Conservation (phyloP, 2,329 filamentous ascomycete species). For the Trichoderma oligosporum region DNA sequence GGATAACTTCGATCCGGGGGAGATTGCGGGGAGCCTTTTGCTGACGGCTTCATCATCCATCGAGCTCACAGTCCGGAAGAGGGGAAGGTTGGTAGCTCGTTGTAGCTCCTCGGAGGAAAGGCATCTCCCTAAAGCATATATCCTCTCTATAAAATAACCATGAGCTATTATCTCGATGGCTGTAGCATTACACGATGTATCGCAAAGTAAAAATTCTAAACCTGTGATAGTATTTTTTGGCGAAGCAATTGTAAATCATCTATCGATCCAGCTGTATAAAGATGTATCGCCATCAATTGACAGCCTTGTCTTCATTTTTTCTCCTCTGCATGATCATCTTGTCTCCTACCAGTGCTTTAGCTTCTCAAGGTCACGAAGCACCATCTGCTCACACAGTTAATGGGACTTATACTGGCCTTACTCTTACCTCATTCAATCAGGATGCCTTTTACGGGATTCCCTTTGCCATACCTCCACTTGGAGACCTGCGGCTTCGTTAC, state of each 20-base stretch:
- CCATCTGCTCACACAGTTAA: slow-evolving; percentile 10
- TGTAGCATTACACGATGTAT: neutral
- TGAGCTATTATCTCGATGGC: neutral
- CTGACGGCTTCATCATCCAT: neutral
- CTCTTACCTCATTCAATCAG: neutral
- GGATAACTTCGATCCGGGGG: too few relatives aligned
- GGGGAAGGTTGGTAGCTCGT: neutral
- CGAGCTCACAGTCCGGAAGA: neutral
- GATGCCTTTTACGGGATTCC: slow-evolving; percentile 11
- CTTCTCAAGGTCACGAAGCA: neutral
- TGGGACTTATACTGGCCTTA: slow-evolving; percentile 11
- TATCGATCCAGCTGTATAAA: neutral
- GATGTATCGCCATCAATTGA: neutral
- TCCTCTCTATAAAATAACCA: neutral
- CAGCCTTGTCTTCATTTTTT: neutral
- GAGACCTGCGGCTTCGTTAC: slow-evolving; percentile 3
- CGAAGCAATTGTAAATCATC: neutral
- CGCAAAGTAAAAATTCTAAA: neutral
- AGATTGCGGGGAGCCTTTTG: slow-evolving; percentile 7
- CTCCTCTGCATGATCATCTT: neutral
- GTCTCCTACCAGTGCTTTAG: neutral
- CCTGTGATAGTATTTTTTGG: neutral
- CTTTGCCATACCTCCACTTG: slow-evolving; percentile 1
- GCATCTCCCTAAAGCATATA: neutral
- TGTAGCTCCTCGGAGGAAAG: slow-evolving; percentile 3